phyloP scores from a whole-genome alignment of 805 yeast genomes.

The Saccharomyces eubayanus region DNA sequence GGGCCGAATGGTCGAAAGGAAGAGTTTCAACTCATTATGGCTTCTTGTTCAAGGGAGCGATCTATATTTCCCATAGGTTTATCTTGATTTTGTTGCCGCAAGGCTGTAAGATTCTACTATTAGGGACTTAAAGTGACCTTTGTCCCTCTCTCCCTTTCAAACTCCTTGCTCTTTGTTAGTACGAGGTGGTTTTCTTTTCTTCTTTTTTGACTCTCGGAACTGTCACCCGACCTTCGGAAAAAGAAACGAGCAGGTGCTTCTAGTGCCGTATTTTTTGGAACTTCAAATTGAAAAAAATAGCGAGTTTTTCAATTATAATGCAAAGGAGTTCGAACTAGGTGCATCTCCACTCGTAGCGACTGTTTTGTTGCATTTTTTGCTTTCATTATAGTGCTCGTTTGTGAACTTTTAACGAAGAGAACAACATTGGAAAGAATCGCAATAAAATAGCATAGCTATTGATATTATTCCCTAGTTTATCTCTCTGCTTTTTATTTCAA shows the following conservation, averaged over 20 bases:
- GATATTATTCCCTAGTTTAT: neutral
- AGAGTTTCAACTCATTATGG: no score
- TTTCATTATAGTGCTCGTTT: neutral
- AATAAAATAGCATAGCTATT: neutral
- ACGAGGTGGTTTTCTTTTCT: no score
- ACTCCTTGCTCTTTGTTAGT: neutral
- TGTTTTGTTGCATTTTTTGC: neutral
- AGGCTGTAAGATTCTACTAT: neutral
- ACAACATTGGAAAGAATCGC: neutral
- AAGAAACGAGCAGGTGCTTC: neutral
- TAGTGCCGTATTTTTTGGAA: neutral
- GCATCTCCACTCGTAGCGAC: neutral
- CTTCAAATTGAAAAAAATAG: neutral
- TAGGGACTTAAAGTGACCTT: neutral
- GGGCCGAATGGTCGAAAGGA: no score
- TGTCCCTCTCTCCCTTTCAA: neutral
- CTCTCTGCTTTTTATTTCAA: no score
- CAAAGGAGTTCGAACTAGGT: neutral
- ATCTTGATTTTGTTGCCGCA: neutral
- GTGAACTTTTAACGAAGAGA: neutral
- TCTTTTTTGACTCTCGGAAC: neutral
- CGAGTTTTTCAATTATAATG: neutral
- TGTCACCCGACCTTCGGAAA: neutral
- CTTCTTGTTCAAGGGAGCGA: no score
- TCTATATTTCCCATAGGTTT: no score